Percentiles rank a stretch among this genome's conserved stretches.
These are phyloP conservation scores for Mycena galericulata DNA, from an alignment of 768 basidiomycete genomes.

Conservation along the genomic window DNA sequence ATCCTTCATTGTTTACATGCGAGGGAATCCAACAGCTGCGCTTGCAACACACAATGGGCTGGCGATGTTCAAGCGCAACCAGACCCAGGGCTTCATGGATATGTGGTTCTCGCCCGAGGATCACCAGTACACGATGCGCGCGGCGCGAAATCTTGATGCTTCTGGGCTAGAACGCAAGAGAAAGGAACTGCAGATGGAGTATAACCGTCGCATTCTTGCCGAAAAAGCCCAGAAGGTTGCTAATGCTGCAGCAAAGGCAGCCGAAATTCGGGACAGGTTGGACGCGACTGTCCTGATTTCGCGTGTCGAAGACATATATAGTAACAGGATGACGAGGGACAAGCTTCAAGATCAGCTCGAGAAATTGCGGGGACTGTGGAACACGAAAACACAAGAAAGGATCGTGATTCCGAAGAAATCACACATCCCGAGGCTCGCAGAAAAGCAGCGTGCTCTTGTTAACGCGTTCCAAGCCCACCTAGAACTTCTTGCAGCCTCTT, in stretches of 20 bases:
- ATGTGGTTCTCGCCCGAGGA: constrained; percentile 19
- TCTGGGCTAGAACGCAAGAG: constrained; percentile 8
- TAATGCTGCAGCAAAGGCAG: not conserved
- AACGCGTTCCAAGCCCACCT: not conserved
- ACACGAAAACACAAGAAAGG: constrained; percentile 1
- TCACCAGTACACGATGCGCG: not conserved
- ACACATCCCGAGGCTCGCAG: constrained; percentile 1
- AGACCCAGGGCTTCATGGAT: constrained; percentile 23
- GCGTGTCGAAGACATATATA: not conserved
- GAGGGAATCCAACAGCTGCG: constrained; percentile 2
- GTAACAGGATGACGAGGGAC: constrained; percentile 9
- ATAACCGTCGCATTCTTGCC: not conserved
- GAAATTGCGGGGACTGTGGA: constrained; percentile 13
- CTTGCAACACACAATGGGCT: constrained; percentile 19
- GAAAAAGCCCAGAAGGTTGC: not conserved
- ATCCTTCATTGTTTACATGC: constrained; percentile 1
- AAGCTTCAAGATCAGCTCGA: constrained; percentile 21
- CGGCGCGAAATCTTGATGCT: constrained; percentile 10
- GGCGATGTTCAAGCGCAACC: constrained; percentile 15
- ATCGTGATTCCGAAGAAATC: not conserved
- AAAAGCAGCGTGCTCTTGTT: constrained; percentile 14
- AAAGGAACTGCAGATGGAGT: constrained; percentile 2
- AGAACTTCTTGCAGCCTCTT: constrained; percentile 1
- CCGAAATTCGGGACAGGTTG: not conserved
- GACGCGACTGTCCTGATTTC: constrained; percentile 13